These are phyloP conservation scores for Choiromyces venosus DNA, from an alignment of 495 filamentous ascomycete species.

Conservation along the genomic window DNA sequence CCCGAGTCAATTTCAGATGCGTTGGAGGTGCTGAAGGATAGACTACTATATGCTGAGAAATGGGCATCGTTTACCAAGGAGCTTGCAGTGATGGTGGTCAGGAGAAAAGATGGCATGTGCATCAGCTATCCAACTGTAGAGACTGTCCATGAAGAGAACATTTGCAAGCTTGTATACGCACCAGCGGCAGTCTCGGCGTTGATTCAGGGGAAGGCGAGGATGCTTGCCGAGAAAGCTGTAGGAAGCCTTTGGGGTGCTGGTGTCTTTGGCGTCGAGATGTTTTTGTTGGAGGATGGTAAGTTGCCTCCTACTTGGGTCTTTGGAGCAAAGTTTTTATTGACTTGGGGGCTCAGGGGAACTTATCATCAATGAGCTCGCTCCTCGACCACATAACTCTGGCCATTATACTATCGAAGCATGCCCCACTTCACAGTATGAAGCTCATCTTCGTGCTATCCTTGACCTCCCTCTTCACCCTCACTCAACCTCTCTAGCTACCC, in stretches of 20 bases:
- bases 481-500: constrained; percentile 56
- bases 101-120: constrained; percentile 69
- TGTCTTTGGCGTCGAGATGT: constrained; percentile 96
- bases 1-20: constrained; percentile 64
- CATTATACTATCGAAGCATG: constrained; percentile 97
- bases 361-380: constrained; percentile 90
- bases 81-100: constrained; percentile 88
- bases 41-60: constrained; percentile 81
- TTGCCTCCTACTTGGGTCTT: constrained; percentile 13
- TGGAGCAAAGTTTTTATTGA: not conserved
- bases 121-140: constrained; percentile 86
- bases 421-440: constrained; percentile 77
- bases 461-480: constrained; percentile 64
- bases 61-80: constrained; percentile 84
- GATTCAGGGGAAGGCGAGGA: constrained; percentile 61
- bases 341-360: constrained; percentile 47
- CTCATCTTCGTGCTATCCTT: constrained; percentile 80
- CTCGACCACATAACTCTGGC: constrained; percentile 90
- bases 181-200: constrained; percentile 68
- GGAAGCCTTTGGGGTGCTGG: constrained; percentile 78
- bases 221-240: constrained; percentile 73
- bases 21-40: constrained; percentile 60
- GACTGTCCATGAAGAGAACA: constrained; percentile 88
- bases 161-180: constrained; percentile 89
- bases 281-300: constrained; percentile 70